Percentiles rank a stretch among this genome's conserved stretches.
phyloP scores from a whole-genome alignment of 1,284 basidiomycete genomes.

The Cryptococcus sp. region DNA sequence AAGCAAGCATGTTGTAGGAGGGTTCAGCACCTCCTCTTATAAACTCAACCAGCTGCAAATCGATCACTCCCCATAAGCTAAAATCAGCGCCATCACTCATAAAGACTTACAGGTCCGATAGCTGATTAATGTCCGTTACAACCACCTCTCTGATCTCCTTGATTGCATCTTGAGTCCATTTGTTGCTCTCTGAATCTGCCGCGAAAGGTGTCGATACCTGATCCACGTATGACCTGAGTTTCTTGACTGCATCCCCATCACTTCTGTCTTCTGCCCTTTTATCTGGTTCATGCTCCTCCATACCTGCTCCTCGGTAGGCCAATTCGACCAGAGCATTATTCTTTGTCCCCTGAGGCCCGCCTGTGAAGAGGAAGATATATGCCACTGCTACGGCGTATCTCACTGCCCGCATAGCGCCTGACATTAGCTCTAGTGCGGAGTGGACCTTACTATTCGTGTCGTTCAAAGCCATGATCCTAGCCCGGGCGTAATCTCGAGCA shows the following conservation, averaged over 20 bases:
- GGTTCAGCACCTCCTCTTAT: conserved; percentile 26
- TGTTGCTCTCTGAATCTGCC: conserved; percentile 23
- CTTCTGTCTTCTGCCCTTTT: neutral
- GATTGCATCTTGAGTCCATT: conserved; percentile 32
- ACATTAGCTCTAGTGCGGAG: too few relatives aligned
- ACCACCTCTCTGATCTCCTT: conserved; percentile 17
- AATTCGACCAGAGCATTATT: conserved; percentile 20
- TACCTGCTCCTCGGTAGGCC: conserved; percentile 19
- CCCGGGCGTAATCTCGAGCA: conserved; percentile 21
- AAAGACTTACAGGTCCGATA: conserved; percentile 22
- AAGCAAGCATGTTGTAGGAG: conserved; percentile 25
- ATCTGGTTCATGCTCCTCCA: conserved; percentile 4
- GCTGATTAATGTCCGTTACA: conserved; percentile 17
- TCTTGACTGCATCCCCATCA: conserved; percentile 9
- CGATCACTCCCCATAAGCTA: conserved; percentile 31
- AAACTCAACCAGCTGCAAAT: conserved; percentile 27
- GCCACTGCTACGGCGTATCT: conserved; percentile 27
- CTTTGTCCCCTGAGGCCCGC: conserved; percentile 3
- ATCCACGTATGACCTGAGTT: conserved; percentile 22
- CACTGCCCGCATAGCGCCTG: conserved; percentile 23
- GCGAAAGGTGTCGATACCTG: conserved; percentile 26
- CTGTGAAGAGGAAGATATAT: conserved; percentile 28
- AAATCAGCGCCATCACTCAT: neutral
- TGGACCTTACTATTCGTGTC: conserved; percentile 18
- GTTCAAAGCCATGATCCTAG: conserved; percentile 23